These are phyloP conservation scores for Diaporthe velutina DNA, from an alignment of 2,329 filamentous ascomycete species.

Conservation along the genomic window DNA sequence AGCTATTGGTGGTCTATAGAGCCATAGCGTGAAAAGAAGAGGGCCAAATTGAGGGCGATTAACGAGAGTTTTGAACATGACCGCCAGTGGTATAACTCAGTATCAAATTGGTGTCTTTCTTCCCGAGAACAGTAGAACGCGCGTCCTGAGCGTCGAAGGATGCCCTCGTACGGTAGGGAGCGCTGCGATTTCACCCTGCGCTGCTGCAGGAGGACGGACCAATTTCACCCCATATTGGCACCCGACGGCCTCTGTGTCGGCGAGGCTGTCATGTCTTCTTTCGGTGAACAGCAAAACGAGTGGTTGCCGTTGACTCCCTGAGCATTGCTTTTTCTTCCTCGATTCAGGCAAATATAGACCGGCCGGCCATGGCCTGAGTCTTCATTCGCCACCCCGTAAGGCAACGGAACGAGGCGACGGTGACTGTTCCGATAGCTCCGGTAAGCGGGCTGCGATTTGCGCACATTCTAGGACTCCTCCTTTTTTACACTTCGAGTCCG, in stretches of 20 bases:
- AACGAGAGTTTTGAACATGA: background rate
- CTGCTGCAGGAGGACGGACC: slow-evolving; percentile 19
- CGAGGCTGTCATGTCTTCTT: background rate
- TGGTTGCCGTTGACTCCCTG: background rate
- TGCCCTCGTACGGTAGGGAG: slow-evolving; percentile 3
- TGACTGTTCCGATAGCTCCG: background rate
- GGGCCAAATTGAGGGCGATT: background rate
- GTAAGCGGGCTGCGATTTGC: slow-evolving; percentile 6
- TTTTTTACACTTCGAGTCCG: slow-evolving; percentile 1
- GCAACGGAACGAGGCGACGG: slow-evolving; percentile 9
- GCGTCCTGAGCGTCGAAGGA: background rate
- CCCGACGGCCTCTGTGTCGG: background rate
- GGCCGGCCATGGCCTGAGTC: background rate
- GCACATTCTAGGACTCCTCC: slow-evolving; percentile 1
- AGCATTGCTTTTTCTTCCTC: background rate
- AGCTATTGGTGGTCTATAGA: background rate
- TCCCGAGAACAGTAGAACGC: background rate
- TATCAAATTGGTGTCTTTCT: background rate
- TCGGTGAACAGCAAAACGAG: background rate
- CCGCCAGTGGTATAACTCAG: background rate
- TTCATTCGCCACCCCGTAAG: slow-evolving; percentile 9
- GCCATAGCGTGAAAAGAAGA: background rate
- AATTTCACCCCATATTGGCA: slow-evolving; percentile 6
- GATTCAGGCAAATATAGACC: background rate
- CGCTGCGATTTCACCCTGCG: slow-evolving; percentile 8